These are phyloP conservation scores for Fusarium verrucosum DNA, from an alignment of 2,329 filamentous ascomycete genomes.

Conservation along the genomic window DNA sequence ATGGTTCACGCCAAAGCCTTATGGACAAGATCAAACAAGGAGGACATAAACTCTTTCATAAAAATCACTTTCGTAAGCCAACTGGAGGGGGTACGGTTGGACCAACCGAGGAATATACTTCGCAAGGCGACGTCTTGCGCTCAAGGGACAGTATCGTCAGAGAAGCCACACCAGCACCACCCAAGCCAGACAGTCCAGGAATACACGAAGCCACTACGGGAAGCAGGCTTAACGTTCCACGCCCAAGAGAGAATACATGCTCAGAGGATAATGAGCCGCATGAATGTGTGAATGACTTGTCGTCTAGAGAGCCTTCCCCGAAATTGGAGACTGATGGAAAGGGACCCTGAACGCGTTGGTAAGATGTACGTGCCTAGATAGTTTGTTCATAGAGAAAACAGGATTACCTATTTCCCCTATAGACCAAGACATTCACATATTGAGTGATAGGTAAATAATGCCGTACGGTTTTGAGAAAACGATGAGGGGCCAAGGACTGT, in stretches of 20 bases:
- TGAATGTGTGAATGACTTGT: conserved; percentile 43
- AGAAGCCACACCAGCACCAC: conserved; percentile 29
- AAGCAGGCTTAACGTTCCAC: conserved; percentile 18
- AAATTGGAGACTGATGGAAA: background rate
- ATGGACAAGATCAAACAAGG: conserved; percentile 45
- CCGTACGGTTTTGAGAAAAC: background rate
- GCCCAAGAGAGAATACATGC: conserved; percentile 38
- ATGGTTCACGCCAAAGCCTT: conserved; percentile 39
- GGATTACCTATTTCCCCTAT: background rate
- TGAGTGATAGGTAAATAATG: background rate
- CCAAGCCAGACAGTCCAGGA: conserved; percentile 25
- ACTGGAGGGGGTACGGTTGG: conserved; percentile 8
- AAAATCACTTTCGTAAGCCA: conserved; percentile 31
- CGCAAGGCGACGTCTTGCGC: background rate
- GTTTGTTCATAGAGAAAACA: background rate
- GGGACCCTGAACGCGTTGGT: background rate
- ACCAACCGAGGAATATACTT: background rate
- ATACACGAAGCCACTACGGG: conserved; percentile 43
- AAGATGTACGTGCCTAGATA: conserved; percentile 7
- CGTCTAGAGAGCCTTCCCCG: conserved; percentile 17
- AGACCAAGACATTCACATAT: background rate
- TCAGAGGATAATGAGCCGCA: conserved; percentile 49
- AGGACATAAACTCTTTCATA: conserved; percentile 40
- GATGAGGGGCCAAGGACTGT: background rate
- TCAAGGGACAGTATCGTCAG: conserved; percentile 39